Percentiles rank a stretch among this genome's conserved stretches.
These are phyloP conservation scores for Hypoxylon sp. DNA, from an alignment of 2,329 filamentous ascomycete species.

Conservation along the genomic window DNA sequence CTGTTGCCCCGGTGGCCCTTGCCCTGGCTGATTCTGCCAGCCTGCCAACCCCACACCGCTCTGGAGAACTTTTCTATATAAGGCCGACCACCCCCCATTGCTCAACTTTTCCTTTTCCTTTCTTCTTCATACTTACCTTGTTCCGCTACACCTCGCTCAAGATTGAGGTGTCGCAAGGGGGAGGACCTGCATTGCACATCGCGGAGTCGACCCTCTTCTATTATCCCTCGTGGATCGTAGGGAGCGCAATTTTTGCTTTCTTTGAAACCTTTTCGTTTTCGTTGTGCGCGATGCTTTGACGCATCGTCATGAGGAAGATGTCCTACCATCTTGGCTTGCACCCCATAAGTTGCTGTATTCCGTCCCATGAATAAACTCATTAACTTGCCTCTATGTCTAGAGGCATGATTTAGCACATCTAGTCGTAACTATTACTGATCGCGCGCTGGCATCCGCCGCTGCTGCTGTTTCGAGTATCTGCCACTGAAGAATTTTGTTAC, in stretches of 20 bases:
- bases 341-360: neutral
- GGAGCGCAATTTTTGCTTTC: conserved; percentile 53
- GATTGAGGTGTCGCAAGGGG: conserved; percentile 44
- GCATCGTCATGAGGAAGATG: conserved; percentile 38
- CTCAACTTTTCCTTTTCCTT: conserved; percentile 27
- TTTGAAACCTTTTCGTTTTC: conserved; percentile 32
- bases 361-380: too few relatives aligned
- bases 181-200: conserved; percentile 69
- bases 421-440: too few relatives aligned
- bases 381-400: too few relatives aligned
- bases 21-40: conserved; percentile 7
- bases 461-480: too few relatives aligned
- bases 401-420: too few relatives aligned
- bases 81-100: conserved; percentile 10
- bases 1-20: neutral
- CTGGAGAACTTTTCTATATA: conserved; percentile 15
- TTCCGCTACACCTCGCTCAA: conserved; percentile 46
- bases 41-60: conserved; percentile 1
- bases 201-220: conserved; percentile 59
- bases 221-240: conserved; percentile 50
- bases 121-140: conserved; percentile 55
- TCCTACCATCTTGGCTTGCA: neutral
- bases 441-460: too few relatives aligned
- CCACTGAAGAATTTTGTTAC: too few relatives aligned
- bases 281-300: conserved; percentile 30